Base-by-base conservation (phyloP, 257 asterid genomes). In the Marsdenia floribunda region DNA sequence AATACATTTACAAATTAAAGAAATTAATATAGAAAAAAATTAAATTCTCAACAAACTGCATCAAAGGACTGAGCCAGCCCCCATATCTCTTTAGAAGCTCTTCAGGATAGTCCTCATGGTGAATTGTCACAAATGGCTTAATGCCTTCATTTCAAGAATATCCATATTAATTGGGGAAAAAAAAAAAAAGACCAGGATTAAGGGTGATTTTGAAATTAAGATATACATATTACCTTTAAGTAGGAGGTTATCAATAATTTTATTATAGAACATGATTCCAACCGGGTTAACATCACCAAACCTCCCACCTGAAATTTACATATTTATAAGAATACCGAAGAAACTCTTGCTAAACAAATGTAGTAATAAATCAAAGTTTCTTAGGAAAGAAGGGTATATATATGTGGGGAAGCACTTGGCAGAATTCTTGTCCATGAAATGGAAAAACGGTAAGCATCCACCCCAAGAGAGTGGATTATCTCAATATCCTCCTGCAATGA, bases 371-470 rank as follows among this genome's bases (percentile, higher is more conserved):
- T 14, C 19, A 14, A 52, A 16, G 15, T 6, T 2, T 44, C 54
- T 2, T 2, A 14, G 21, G 21, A 12, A 10, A 15, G 33, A 65
- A 1, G 9, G 12, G 15, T 44, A 44, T 6, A 11, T 10, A 7
- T 44, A 29, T 29, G 1, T 44, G 10, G 26, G 29, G 15, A 7
- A 65, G 50, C 86, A 90, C 94, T 84, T 16, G 96, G 96, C 52
- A 90, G 88, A 83, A 89, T 44, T 90, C 96, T 85, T 68, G 88
- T 82, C 97, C 97, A 91, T 1, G 96, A 89, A 87, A 91, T 91
- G 47, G 97, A 91, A 75, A 91, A 78, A 19, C 92, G 87, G 73
- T 87, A 91, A 44, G 90, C 87, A 73, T 80, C 70, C 50, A 86
- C 83, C n/a, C 96, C 96, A 29, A 89, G 90, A 57, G 93, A 91